phyloP scores from a whole-genome alignment of 768 basidiomycete species.

The Lenzites betulinus region DNA sequence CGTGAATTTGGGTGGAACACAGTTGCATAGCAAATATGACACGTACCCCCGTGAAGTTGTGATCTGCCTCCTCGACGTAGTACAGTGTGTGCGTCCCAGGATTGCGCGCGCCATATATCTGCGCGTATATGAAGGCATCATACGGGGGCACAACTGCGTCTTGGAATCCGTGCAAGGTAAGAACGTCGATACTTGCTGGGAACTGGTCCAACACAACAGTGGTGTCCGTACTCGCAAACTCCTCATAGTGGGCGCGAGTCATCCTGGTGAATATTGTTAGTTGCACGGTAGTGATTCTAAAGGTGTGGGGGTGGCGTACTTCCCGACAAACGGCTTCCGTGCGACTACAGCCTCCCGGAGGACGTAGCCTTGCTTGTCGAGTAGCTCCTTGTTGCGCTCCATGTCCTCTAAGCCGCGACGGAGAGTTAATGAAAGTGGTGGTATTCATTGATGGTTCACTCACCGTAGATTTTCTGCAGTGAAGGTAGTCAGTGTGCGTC shows the following conservation, averaged over 20 bases:
- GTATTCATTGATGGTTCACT: not conserved
- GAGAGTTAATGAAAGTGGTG: not conserved
- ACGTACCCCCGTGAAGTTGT: not conserved
- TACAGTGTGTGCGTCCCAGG: constrained; percentile 74
- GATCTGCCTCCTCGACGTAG: constrained; percentile 52
- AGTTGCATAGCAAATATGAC: too few relatives aligned
- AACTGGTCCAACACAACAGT: constrained; percentile 70
- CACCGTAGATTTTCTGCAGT: constrained; percentile 24
- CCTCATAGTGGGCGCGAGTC: constrained; percentile 50
- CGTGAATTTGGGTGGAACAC: too few relatives aligned
- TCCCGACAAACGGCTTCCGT: constrained; percentile 48
- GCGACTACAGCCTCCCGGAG: constrained; percentile 69
- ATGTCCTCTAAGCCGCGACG: constrained; percentile 7
- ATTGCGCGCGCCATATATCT: constrained; percentile 53
- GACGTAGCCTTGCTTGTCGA: constrained; percentile 59
- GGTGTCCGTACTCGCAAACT: constrained; percentile 66
- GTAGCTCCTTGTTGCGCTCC: constrained; percentile 31
- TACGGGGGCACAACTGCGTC: constrained; percentile 73
- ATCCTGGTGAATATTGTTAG: not conserved
- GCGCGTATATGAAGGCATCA: constrained; percentile 71
- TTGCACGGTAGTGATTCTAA: too few relatives aligned
- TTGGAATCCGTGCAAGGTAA: constrained; percentile 75
- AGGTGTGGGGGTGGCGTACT: not conserved
- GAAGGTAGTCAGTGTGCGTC: not conserved
- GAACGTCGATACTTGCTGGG: constrained; percentile 61